Conservation (phyloP, 2,329 filamentous ascomycete genomes). For the Hypoxylon sp. region DNA sequence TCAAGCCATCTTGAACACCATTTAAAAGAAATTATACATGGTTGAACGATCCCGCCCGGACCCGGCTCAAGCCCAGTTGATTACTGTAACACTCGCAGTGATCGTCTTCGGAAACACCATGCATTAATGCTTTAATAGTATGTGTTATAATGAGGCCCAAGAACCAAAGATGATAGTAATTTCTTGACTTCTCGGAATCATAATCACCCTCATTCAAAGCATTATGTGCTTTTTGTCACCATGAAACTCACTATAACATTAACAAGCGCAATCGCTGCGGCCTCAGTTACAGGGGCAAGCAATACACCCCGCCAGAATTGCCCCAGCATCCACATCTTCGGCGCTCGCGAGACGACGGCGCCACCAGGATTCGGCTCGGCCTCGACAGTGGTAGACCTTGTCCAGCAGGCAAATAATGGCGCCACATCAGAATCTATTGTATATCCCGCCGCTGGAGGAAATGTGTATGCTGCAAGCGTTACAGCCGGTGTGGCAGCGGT, state of each 20-base stretch:
- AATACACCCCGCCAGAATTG: slow-evolving; percentile 50
- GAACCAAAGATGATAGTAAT: neutral
- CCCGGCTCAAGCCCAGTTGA: slow-evolving; percentile 3
- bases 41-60: slow-evolving; percentile 7
- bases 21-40: neutral
- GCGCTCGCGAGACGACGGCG: slow-evolving; percentile 65
- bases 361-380: slow-evolving; percentile 63
- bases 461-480: slow-evolving; percentile 68
- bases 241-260: slow-evolving; percentile 25
- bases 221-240: neutral
- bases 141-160: neutral
- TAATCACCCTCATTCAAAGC: neutral
- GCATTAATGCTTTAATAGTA: slow-evolving; percentile 27
- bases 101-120: slow-evolving; percentile 30
- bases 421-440: slow-evolving; percentile 63
- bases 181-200: neutral
- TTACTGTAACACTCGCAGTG: slow-evolving; percentile 10
- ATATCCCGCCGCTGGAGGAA: slow-evolving; percentile 70
- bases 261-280: slow-evolving; percentile 6
- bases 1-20: slow-evolving; percentile 3
- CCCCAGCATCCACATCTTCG: slow-evolving; percentile 64
- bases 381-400: slow-evolving; percentile 61
- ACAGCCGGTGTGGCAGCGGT: slow-evolving; percentile 68
- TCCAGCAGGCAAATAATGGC: slow-evolving; percentile 60
- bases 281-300: neutral